Base-by-base conservation (phyloP, 306 rosid genomes). In the Prinsepia uniflora region DNA sequence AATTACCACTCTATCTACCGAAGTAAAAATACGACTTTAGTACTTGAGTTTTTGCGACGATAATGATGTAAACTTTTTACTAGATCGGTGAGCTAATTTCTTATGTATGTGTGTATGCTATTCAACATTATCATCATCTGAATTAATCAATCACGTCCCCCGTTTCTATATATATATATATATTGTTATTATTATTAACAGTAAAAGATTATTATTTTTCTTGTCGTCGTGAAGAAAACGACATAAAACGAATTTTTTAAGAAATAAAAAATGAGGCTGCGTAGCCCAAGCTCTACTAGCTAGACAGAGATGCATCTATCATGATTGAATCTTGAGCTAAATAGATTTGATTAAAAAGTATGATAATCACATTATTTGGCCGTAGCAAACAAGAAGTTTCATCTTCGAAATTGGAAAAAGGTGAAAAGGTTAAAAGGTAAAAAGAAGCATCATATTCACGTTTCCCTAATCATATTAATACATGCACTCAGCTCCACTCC, bases 361-460 rank as follows among this genome's bases (percentile, higher is more conserved):
- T 74, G 6, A 67, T 62, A 50, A 75, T 56, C 45, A 65, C 78
- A 76, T 30, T 68, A 53, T 75, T 30, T 30, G 36, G 36, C 80
- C 70, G 78, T 72, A 78, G 67, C 36, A 79, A 83, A 70, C 78
- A 75, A 81, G 11, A 64, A 47, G 66, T 83, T 86, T 84, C 83
- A 84, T 65, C 54, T 73, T 30, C 64, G 8, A 39, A 45, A 48
- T 54, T 41, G 8, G 40, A 65, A 81, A 63, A 48, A 65, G 67
- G 72, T 18, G 4, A 34, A 15, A 30, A 30, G 17, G 56, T 30
- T 1, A 73, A 70, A 58, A 30, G 17, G 56, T 30, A 1, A 73
- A 67, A 58, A 61, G 71, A 53, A 18, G 10, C 64, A 59, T 50
- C 18, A 52, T 30, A 30, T 24, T 72, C 65, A 39, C n/a, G 42